A percentile compares a stretch with the other conserved stretches of the same genome.
These are phyloP conservation scores for Camelina laxa DNA, from an alignment of 345 rosid species.

Conservation along the genomic window DNA sequence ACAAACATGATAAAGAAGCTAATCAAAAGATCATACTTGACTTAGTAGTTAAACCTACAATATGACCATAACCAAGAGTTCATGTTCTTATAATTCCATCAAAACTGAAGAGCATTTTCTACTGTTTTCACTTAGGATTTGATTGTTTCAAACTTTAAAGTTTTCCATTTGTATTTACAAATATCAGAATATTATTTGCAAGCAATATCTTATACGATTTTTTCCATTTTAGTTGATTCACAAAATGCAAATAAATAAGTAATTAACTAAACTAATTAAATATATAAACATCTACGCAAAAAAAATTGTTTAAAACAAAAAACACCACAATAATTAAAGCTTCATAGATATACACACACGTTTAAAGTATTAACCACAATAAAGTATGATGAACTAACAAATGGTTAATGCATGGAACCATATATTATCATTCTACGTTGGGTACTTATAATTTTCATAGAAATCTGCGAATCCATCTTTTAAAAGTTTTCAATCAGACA, in stretches of 20 bases:
- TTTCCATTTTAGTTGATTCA: neutral
- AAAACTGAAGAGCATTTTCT: slow-evolving; percentile 6
- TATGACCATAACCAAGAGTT: neutral
- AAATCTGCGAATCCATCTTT: slow-evolving; percentile 35
- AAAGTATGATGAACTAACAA: slow-evolving; percentile 38
- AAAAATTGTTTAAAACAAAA: neutral
- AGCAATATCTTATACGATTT: neutral
- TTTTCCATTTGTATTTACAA: neutral
- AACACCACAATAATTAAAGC: neutral
- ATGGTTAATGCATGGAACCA: slow-evolving; percentile 47
- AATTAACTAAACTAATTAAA: neutral
- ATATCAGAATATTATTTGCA: neutral
- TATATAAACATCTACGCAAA: neutral
- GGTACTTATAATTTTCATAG: slow-evolving; percentile 37
- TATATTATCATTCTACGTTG: slow-evolving; percentile 45
- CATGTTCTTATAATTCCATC: neutral
- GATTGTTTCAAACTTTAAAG: neutral
- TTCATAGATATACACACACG: slow-evolving; percentile 33
- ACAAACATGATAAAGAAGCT: neutral
- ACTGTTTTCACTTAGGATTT: neutral
- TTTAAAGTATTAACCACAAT: slow-evolving; percentile 24
- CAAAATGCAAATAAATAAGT: neutral
- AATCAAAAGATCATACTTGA: slow-evolving; percentile 16
- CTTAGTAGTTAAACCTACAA: neutral
- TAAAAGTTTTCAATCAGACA: slow-evolving; percentile 27